These are phyloP conservation scores for Euphorbia lathyris DNA, from an alignment of 345 rosid species.

Conservation along the genomic window DNA sequence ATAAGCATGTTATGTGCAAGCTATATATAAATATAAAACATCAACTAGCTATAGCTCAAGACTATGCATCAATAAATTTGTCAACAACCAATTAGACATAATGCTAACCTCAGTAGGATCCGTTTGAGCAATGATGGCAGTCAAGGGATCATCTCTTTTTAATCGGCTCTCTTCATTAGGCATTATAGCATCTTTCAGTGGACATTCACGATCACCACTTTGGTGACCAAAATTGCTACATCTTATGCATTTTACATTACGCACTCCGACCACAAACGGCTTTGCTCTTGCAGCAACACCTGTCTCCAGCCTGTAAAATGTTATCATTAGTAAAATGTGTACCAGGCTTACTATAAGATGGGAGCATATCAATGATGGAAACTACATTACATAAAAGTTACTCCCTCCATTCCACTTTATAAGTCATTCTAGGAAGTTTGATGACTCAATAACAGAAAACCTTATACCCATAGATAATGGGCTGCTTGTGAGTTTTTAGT, in stretches of 20 bases:
- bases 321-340: conserved; percentile 7
- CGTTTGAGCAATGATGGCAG: conserved; percentile 71
- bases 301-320: conserved; percentile 68
- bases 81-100: background rate
- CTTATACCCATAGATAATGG: too few relatives aligned
- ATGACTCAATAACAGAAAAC: too few relatives aligned
- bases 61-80: too few relatives aligned
- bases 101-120: conserved; percentile 79
- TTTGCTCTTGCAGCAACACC: conserved; percentile 75
- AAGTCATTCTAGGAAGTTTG: too few relatives aligned
- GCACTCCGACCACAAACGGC: conserved; percentile 90
- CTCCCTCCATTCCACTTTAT: too few relatives aligned
- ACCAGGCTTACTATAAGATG: background rate
- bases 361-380: background rate
- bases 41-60: background rate
- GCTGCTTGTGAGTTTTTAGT: too few relatives aligned
- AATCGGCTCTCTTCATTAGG: conserved; percentile 87
- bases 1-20: background rate
- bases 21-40: background rate
- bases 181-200: conserved; percentile 92
- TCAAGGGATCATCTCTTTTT: conserved; percentile 95
- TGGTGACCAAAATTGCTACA: conserved; percentile 93
- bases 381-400: background rate
- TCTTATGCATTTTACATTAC: conserved; percentile 88
- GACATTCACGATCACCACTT: conserved; percentile 98